Conservation (phyloP, 1,284 basidiomycete genomes). For the Boletus semigastroideus region DNA sequence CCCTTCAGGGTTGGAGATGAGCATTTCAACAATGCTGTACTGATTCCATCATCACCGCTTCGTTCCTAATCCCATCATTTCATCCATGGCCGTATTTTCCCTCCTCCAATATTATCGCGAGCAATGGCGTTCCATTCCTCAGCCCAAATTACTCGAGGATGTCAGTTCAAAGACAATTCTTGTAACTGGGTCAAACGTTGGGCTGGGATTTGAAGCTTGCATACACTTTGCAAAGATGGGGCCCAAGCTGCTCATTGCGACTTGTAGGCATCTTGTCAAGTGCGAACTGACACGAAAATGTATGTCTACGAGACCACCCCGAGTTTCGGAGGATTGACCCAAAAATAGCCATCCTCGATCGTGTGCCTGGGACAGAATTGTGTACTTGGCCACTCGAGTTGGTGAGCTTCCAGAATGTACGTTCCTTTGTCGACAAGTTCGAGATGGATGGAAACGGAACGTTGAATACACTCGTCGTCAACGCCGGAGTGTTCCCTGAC, state of each 20-base stretch:
- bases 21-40: too few relatives aligned
- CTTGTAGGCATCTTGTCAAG: constrained; percentile 24
- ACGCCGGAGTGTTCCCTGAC: constrained; percentile 17
- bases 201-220: constrained; percentile 33
- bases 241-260: constrained; percentile 27
- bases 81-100: constrained; percentile 13
- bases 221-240: constrained; percentile 24
- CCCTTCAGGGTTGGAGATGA: too few relatives aligned
- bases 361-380: constrained; percentile 1
- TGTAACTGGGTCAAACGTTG: constrained; percentile 33
- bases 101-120: constrained; percentile 16
- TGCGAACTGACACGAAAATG: constrained; percentile 24
- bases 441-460: constrained; percentile 7
- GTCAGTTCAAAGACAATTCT: constrained; percentile 26
- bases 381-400: constrained; percentile 22
- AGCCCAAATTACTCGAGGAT: constrained; percentile 12
- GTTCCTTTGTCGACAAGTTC: constrained; percentile 25
- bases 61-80: too few relatives aligned
- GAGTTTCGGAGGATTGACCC: neutral
- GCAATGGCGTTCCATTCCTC: constrained; percentile 18
- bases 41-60: too few relatives aligned
- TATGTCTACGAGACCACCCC: constrained; percentile 2
- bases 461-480: constrained; percentile 24
- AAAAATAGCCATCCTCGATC: constrained; percentile 17
- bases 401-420: constrained; percentile 22